Percentiles rank a stretch among this genome's conserved stretches.
Conservation (phyloP, 352 stramenopile species). For the Phytophthora pluvialis region DNA sequence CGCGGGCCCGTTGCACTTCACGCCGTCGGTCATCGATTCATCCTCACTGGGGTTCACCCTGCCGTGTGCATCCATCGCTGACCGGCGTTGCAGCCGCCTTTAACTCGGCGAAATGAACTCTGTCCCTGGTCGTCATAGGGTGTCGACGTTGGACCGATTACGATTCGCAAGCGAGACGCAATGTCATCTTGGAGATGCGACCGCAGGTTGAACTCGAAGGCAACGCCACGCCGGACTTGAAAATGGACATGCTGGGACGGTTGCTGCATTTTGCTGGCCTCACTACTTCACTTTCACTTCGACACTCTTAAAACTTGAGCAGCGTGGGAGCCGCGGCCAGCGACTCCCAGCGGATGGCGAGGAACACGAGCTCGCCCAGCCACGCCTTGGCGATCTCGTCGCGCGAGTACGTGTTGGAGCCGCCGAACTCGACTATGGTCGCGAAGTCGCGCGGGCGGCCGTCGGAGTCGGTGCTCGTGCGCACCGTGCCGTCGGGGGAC, state of each 20-base stretch:
- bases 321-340: conserved; percentile 51
- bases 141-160: conserved; percentile 8
- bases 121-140: conserved; percentile 7
- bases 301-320: conserved; percentile 38
- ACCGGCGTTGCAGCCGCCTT: not conserved
- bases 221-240: not conserved
- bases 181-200: conserved; percentile 20
- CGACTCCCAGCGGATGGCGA: conserved; percentile 65
- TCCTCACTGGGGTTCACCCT: not conserved
- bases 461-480: conserved; percentile 1
- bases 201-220: conserved; percentile 15
- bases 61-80: conserved; percentile 1
- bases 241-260: no score
- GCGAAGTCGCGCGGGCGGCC: conserved; percentile 4
- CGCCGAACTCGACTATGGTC: conserved; percentile 48
- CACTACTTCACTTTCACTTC: conserved; percentile 20
- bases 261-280: conserved; percentile 11
- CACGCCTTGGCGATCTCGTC: conserved; percentile 55
- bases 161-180: conserved; percentile 14
- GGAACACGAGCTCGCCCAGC: conserved; percentile 64
- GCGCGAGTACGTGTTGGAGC: conserved; percentile 55
- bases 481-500: conserved; percentile 13
- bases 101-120: conserved; percentile 15
- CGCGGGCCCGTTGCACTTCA: not conserved
- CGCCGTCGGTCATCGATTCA: not conserved